Conservation (phyloP, 495 filamentous ascomycete genomes). For the Filosporella fistucella region DNA sequence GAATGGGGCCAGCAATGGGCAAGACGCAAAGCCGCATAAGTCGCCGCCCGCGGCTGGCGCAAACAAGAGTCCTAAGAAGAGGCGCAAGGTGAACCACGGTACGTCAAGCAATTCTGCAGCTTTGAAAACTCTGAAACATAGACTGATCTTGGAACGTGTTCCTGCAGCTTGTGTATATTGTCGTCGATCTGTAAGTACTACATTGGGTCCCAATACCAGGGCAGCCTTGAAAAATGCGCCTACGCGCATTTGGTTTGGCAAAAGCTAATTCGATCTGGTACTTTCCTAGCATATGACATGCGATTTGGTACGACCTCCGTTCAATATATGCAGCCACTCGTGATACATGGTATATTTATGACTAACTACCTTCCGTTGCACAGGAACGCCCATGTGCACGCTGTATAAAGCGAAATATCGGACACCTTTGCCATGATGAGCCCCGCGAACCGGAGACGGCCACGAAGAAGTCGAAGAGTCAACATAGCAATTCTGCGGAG, state of each 20-base stretch:
- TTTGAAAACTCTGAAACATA: conserved; percentile 23
- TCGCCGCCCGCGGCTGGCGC: conserved; percentile 30
- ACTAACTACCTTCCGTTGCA: conserved; percentile 38
- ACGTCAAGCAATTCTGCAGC: conserved; percentile 33
- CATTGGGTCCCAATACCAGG: conserved; percentile 20
- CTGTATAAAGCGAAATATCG: conserved; percentile 98
- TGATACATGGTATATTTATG: conserved; percentile 32
- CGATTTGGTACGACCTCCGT: conserved; percentile 73
- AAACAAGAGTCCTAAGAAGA: conserved; percentile 78
- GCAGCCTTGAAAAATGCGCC: conserved; percentile 15
- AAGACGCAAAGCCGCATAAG: conserved; percentile 43
- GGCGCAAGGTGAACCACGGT: conserved; percentile 99
- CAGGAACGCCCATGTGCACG: conserved; percentile 94
- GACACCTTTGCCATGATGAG: conserved; percentile 97
- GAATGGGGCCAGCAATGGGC: conserved; percentile 43
- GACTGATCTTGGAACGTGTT: conserved; percentile 44
- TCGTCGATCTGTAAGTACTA: conserved; percentile 88
- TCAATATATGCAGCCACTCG: conserved; percentile 23
- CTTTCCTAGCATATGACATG: conserved; percentile 91
- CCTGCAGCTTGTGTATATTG: conserved; percentile 95
- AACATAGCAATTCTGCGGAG: conserved; percentile 57
- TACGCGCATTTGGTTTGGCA: conserved; percentile 24
- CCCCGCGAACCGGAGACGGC: conserved; percentile 74
- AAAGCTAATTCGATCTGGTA: conserved; percentile 26
- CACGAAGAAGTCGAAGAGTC: conserved; percentile 63